These are phyloP conservation scores for Fusarium burgessii DNA, from an alignment of 2,329 filamentous ascomycete genomes.

Conservation along the genomic window DNA sequence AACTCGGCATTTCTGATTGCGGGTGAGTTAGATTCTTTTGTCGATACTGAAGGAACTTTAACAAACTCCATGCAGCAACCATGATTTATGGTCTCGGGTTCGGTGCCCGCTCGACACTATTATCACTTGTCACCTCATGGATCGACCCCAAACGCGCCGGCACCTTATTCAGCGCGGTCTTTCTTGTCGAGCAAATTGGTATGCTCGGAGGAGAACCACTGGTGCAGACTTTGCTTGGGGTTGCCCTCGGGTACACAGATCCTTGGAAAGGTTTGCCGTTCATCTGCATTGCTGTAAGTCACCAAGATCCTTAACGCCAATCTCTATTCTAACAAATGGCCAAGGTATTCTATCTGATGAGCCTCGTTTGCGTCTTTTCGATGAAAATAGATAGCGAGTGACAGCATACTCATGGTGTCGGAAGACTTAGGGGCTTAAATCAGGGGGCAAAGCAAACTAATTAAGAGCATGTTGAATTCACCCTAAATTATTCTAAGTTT, in stretches of 20 bases:
- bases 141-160: neutral
- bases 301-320: neutral
- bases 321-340: fast-evolving
- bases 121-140: neutral
- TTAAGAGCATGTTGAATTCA: no score
- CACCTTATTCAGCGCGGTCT: neutral
- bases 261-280: neutral
- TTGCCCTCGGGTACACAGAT: neutral
- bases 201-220: no score
- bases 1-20: no score
- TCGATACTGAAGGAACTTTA: neutral
- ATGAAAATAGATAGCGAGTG: fast-evolving
- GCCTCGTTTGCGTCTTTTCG: neutral
- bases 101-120: neutral
- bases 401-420: no score
- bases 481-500: no score
- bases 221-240: neutral
- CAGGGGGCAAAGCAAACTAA: no score
- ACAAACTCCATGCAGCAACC: neutral
- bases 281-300: neutral
- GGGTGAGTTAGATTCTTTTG: neutral
- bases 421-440: no score
- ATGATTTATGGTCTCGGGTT: neutral
- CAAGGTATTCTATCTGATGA: neutral
- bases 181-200: neutral